Base-by-base conservation (phyloP, 257 asterid species). In the Leonotis leonurus region DNA sequence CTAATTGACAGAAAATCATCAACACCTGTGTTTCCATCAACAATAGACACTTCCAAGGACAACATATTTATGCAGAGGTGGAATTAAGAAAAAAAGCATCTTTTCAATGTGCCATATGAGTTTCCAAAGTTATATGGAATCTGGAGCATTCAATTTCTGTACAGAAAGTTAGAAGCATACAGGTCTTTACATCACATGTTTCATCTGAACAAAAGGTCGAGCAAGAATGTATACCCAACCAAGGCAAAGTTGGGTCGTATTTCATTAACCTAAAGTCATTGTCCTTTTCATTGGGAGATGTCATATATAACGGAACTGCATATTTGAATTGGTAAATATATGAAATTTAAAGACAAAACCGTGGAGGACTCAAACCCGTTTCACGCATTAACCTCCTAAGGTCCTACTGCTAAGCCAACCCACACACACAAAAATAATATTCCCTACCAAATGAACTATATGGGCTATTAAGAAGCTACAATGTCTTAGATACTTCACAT, bases 401-500 rank as follows among this genome's bases (percentile, higher is more conserved):
- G n/a, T n/a, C n/a, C n/a, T n/a, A n/a, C n/a, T n/a, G n/a, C n/a
- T n/a, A n/a, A n/a, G n/a, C n/a, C n/a, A n/a, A n/a, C n/a, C n/a
- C n/a, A n/a, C n/a, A n/a, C n/a, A n/a, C n/a, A n/a, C n/a, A n/a
- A n/a, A n/a, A n/a, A n/a, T n/a, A n/a, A n/a, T n/a, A n/a, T n/a
- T n/a, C n/a, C n/a, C n/a, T n/a, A n/a, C n/a, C n/a, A n/a, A n/a
- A n/a, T n/a, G n/a, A n/a, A n/a, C n/a, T n/a, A n/a, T n/a, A n/a
- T n/a, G n/a, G n/a, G n/a, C n/a, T n/a, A n/a, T n/a, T 3, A 27
- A 40, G 24, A 41, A 22, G 58, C 12, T 20, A n/a, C 68, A 29
- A 30, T 48, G 67, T 26, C 50, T 52, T 39, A 51, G 18, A 52
- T 52, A 51, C 26, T 69, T 61, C 39, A 40, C 41, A 52, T 30